Base-by-base conservation (phyloP, 2,329 filamentous ascomycete species). In the Trichocomaceae sp. region DNA sequence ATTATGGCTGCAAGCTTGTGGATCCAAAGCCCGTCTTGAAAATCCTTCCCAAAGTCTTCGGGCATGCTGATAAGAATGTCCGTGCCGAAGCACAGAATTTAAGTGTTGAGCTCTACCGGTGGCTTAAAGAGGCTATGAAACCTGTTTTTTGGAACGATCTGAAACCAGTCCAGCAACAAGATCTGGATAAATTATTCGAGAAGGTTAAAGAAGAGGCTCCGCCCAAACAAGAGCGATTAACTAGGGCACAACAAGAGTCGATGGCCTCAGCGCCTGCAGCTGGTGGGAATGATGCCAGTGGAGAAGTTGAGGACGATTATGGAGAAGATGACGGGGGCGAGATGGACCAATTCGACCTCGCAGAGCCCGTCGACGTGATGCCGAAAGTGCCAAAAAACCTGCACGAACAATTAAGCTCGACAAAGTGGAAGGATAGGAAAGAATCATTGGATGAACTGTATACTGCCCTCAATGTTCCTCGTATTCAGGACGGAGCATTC, bases 381-480 rank as follows among this genome's bases (percentile, higher is more conserved):
- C 80, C 87, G 37, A 93, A 92, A 63, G 78, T 97, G 2, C 87
- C 92, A 0, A 83, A 84, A 39, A 85, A 90, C 67, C 91, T 96
- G 61, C 80, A 83, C 60, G 93, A 99, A 20, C 84, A 87, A 57
- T 76, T 99, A 29, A 86, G 82, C 0, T 97, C 92, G 9, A 86
- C 91, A 0, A 99, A 99, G 69, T 99, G 93, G 93, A 99, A 99
- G 69, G 95, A 99, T 62, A 82, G 93, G 58, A 99, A 99, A 72
- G 93, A 99, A 62, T 89, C 88, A 0, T 79, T 97, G 2, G 93
- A 99, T 58, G 89, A 83, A 9, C 79, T 96, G 0, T 86, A 85
- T 62, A 81, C 82, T 13, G 79, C 83, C 2, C 72, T 95, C 54
- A 95, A 95, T 63, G 86, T 95, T 41, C 90, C 92, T 13, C 83